Conservation (phyloP, 2,329 filamentous ascomycete genomes). For the Pestalotiopsis sp. region DNA sequence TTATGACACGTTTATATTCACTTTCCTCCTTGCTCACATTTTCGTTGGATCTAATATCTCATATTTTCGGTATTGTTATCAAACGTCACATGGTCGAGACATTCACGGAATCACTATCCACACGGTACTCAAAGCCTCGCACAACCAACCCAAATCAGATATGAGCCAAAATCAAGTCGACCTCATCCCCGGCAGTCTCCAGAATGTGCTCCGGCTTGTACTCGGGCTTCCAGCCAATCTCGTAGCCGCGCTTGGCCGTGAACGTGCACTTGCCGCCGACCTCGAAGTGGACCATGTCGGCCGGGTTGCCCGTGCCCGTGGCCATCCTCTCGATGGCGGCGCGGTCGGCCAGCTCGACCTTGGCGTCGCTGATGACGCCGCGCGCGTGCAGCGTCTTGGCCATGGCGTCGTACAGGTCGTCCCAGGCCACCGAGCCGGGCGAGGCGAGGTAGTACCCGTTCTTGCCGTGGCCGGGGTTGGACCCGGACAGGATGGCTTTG, state of each 20-base stretch:
- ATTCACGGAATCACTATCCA: no score
- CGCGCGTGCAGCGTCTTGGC: constrained; percentile 42
- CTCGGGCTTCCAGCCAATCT: constrained; percentile 48
- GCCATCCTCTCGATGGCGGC: constrained; percentile 42
- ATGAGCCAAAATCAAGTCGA: constrained; percentile 41
- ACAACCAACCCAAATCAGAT: background rate
- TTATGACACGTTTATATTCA: no score
- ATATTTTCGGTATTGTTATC: no score
- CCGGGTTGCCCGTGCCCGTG: constrained; percentile 34
- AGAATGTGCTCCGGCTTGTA: constrained; percentile 48
- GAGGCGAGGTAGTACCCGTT: constrained; percentile 54
- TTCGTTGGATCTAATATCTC: no score
- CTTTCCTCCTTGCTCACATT: no score
- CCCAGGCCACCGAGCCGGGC: constrained; percentile 50
- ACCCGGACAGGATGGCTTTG: constrained; percentile 41
- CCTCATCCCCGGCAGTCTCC: constrained; percentile 46
- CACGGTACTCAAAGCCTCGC: background rate
- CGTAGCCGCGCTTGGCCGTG: constrained; percentile 38
- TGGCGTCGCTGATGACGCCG: constrained; percentile 37
- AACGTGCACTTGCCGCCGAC: constrained; percentile 49
- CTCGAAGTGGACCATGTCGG: constrained; percentile 39
- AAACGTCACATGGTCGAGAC: no score
- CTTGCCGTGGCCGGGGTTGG: constrained; percentile 39
- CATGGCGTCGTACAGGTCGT: constrained; percentile 50
- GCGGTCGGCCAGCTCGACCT: constrained; percentile 38